Evolutionary conservation across 306 rosid genomes (phyloP), one percentile per base, ranked within the genome.

Genomic region (Benincasa hispida): DNA sequence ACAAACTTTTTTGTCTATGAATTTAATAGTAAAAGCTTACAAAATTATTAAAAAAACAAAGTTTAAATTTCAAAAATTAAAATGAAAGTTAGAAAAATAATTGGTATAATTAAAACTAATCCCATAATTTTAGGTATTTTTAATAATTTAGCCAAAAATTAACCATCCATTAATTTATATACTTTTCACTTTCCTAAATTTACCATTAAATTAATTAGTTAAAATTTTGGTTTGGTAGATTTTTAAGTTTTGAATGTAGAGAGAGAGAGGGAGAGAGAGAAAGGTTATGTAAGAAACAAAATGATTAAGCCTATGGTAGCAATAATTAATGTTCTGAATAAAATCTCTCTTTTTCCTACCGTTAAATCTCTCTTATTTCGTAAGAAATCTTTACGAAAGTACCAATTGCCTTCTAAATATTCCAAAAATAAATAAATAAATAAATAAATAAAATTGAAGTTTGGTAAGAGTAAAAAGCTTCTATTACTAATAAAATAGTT

Each of bases 331-430:
- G 51, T 66, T 37, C 18, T 66, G 51, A 37, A 66, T 37, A 9
- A 66, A 35, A 66, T 66, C 72, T 66, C 72, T 66, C 72, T 66
- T 66, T 66, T 66, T 37, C 72, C 72, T 66, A 66, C 72, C 4
- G n/a, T 66, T 35, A 66, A 35, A 66, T 66, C 72, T 66, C 67
- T 61, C 41, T 61, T 61, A 61, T 27, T 61, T 61, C 25, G 17
- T 37, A 66, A 66, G 18, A 66, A 66, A 66, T 66, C 45, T 63
- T 60, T 60, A 28, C 67, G 5, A 27, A 60, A 60, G 67, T 60
- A 28, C 67, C 21, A 60, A 61, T 34, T 10, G 0, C 5, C 7
- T 7, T 60, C 5, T 60, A 60, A 22, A 58, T 58, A 58, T 60
- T 60, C n/a, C 24, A 0, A 25, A 58, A 58, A 25, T 0, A 10